phyloP scores from a whole-genome alignment of 495 filamentous ascomycete genomes.

The Penicillium dipodomyicola region DNA sequence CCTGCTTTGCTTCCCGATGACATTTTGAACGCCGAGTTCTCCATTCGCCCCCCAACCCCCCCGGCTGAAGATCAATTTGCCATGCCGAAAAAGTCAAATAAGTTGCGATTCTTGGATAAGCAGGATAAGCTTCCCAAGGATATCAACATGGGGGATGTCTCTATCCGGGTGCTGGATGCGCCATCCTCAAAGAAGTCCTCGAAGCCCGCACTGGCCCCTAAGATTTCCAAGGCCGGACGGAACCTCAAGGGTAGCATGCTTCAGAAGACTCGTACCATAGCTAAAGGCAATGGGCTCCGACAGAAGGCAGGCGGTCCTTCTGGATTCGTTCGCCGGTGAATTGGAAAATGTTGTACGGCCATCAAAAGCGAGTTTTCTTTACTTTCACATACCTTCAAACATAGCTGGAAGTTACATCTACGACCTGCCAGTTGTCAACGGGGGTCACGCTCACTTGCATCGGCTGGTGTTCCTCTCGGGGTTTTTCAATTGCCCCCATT shows the following conservation, averaged over 20 bases:
- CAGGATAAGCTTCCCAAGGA: conserved; percentile 54
- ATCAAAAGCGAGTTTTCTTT: conserved; percentile 1
- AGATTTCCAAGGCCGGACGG: conserved; percentile 45
- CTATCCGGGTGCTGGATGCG: conserved; percentile 51
- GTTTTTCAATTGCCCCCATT: conserved; percentile 5
- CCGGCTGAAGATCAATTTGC: conserved; percentile 29
- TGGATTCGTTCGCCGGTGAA: conserved; percentile 45
- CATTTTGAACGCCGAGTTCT: conserved; percentile 49
- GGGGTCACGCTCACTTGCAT: background rate
- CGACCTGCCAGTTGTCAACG: background rate
- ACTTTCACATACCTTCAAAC: conserved; percentile 2
- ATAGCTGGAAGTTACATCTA: background rate
- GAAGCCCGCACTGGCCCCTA: conserved; percentile 46
- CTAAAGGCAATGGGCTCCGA: conserved; percentile 39
- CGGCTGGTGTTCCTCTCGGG: background rate
- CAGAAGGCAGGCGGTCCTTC: conserved; percentile 37
- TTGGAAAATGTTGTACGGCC: conserved; percentile 19
- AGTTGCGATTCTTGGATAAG: conserved; percentile 51
- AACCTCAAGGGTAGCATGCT: conserved; percentile 52
- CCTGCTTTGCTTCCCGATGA: conserved; percentile 54
- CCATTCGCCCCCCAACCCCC: conserved; percentile 39
- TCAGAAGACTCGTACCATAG: conserved; percentile 37
- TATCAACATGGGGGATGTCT: conserved; percentile 50
- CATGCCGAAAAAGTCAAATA: conserved; percentile 39
- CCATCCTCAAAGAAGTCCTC: conserved; percentile 33